Conservation (phyloP, 805 yeast genomes). For the Saccharomycopsis oosterbeekiorum region DNA sequence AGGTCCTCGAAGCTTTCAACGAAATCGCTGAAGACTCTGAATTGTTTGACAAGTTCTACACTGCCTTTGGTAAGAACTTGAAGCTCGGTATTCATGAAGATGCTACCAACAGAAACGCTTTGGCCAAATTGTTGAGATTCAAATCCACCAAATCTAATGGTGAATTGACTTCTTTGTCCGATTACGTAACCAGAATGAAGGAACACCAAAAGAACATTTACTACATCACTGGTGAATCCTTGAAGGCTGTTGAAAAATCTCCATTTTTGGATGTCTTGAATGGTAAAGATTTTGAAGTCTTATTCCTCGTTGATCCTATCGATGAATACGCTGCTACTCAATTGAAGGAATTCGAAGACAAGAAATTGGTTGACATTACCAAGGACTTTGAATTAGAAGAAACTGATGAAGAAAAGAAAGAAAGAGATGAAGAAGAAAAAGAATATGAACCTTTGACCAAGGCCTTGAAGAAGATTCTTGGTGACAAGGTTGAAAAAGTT, state of each 20-base stretch:
- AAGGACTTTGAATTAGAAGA: slow-evolving; percentile 98
- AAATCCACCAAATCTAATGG: slow-evolving; percentile 93
- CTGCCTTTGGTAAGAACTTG: slow-evolving; percentile 95
- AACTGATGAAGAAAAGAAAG: slow-evolving; percentile 93
- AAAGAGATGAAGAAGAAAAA: slow-evolving; percentile 87
- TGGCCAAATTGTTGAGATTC: slow-evolving; percentile 94
- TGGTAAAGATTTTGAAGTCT: slow-evolving; percentile 97
- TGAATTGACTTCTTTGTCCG: slow-evolving; percentile 89
- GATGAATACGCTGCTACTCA: slow-evolving; percentile 99
- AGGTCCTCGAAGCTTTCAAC: slow-evolving; percentile 95
- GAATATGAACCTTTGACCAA: slow-evolving; percentile 90
- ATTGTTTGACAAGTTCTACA: slow-evolving; percentile 97
- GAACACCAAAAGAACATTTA: slow-evolving; percentile 99
- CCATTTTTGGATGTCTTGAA: slow-evolving; percentile 98
- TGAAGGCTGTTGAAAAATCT: slow-evolving; percentile 96
- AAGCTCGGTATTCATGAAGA: slow-evolving; percentile 99
- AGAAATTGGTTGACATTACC: slow-evolving; percentile 96
- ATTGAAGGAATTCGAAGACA: slow-evolving; percentile 98
- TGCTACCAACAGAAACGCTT: slow-evolving; percentile 90
- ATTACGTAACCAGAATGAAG: slow-evolving; percentile 98
- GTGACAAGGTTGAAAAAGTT: slow-evolving; percentile 99
- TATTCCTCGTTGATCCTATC: slow-evolving; percentile 97
- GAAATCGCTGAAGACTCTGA: slow-evolving; percentile 99
- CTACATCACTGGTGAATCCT: slow-evolving; percentile 97
- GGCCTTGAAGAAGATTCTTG: slow-evolving; percentile 93